A percentile compares a stretch with the other conserved stretches of the same genome.
Evolutionary conservation across 805 yeast genomes (phyloP).

Genomic region (Kregervanrija fluxuum): DNA sequence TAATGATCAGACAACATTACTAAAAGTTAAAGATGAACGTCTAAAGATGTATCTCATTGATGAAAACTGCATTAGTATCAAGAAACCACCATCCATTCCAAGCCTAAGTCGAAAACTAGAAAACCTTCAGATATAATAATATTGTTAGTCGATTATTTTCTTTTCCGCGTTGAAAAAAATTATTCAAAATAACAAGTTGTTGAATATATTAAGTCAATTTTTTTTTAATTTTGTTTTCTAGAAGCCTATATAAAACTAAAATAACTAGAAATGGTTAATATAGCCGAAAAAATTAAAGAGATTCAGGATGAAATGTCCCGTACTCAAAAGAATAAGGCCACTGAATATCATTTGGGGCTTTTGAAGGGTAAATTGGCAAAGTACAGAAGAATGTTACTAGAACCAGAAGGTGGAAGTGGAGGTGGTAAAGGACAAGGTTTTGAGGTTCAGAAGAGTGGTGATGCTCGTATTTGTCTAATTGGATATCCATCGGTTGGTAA

Average conservation of each 20-base stretch:
- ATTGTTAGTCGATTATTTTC: too few species aligned
- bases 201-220: background rate
- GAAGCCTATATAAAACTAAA: background rate
- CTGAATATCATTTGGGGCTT: slow-evolving; percentile 93
- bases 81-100: background rate
- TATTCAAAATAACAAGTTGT: background rate
- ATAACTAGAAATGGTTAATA: slow-evolving; percentile 22
- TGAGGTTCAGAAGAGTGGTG: slow-evolving; percentile 93
- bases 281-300: slow-evolving; percentile 68
- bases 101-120: slow-evolving; percentile 4
- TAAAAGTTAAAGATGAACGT: slow-evolving; percentile 59
- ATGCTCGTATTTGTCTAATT: slow-evolving; percentile 89
- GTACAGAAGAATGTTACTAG: slow-evolving; percentile 82
- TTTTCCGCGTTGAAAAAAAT: too few species aligned
- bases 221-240: background rate
- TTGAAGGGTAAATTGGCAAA: slow-evolving; percentile 92
- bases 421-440: slow-evolving; percentile 73
- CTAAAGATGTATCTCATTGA: slow-evolving; percentile 54
- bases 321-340: slow-evolving; percentile 96
- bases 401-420: slow-evolving; percentile 73
- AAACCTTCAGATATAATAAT: background rate
- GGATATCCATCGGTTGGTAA: slow-evolving; percentile 99
- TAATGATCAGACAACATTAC: slow-evolving; percentile 46
- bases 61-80: slow-evolving; percentile 28
- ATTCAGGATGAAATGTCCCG: slow-evolving; percentile 91